Percentiles rank a stretch among this genome's conserved stretches.
These are phyloP conservation scores for Cryptococcus sp. DNA, from an alignment of 1,284 basidiomycete species.

Conservation along the genomic window DNA sequence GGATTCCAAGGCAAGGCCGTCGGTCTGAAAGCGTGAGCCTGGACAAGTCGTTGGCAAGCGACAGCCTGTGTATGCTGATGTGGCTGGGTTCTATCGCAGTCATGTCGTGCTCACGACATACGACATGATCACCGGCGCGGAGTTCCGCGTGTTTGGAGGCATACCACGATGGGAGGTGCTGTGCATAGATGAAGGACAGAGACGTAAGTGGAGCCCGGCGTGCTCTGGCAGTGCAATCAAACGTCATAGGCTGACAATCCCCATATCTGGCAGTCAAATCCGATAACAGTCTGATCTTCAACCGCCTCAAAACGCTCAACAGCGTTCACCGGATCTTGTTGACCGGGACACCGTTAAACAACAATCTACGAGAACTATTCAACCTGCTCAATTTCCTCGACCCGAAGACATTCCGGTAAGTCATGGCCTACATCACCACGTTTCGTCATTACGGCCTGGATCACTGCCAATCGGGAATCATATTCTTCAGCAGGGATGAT, in stretches of 20 bases:
- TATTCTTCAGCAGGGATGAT: too few species aligned
- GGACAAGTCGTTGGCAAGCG: not conserved
- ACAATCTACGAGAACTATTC: conserved; percentile 92
- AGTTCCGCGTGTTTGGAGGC: conserved; percentile 75
- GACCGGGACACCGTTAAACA: conserved; percentile 95
- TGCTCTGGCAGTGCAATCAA: not conserved
- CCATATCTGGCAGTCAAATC: conserved; percentile 65
- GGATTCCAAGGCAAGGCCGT: conserved; percentile 39
- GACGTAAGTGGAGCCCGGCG: conserved; percentile 61
- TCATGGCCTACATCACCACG: not conserved
- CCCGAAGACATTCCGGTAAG: conserved; percentile 60
- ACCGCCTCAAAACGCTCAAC: conserved; percentile 75
- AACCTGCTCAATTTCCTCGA: conserved; percentile 94
- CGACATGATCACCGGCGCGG: conserved; percentile 70
- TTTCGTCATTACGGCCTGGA: too few species aligned
- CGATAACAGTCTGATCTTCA: conserved; percentile 77
- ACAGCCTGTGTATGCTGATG: not conserved
- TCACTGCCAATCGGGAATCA: too few species aligned
- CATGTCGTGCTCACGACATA: conserved; percentile 90
- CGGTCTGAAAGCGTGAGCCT: conserved; percentile 50
- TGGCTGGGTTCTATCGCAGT: conserved; percentile 18
- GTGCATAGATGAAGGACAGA: conserved; percentile 90
- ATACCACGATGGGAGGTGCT: conserved; percentile 89
- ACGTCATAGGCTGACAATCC: not conserved
- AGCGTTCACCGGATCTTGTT: conserved; percentile 82